Evolutionary conservation across 805 yeast genomes (phyloP), one percentile per base, ranked within the genome.

Genomic region (Monosporozyma yasuniensis): DNA sequence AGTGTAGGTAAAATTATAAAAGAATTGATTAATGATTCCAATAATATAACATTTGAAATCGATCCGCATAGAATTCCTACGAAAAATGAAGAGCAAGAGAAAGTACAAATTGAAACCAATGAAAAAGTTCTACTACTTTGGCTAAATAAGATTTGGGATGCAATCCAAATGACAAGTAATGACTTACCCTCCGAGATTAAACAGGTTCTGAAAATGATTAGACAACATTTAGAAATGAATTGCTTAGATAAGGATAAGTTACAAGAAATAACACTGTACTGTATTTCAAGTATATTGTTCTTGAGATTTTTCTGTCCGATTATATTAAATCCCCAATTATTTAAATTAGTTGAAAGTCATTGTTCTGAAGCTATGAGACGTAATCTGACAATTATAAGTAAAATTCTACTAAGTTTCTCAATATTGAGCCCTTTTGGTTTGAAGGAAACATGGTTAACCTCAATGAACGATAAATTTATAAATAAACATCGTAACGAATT

Each of bases 231-330:
- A 22, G 95, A 84, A 56, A 63, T 79, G 12, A 55, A 60, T 39
- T 77, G 78, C 10, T 79, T 82, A 1, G 72, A 69, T 12, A 84
- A 81, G 10, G 50, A 54, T 58, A 46, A 50, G 0, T 16, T 39
- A 39, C 42, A 39, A 30, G 69, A 66, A 5, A 61, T 71, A 9
- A 76, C 88, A 0, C 70, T 84, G 51, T 84, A 89, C 60, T 85
- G 95, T 46, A 69, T 90, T 30, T 78, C 93, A 19, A 89, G 96
- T 0, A 86, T 93, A 59, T 69, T 91, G 11, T 93, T 91, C 63
- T 68, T 91, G 52, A 72, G 96, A 52, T 87, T 83, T 65, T 77
- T 89, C 55, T 89, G 96, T 59, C 98, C 99, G 0, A 96, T 96
- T 0, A 77, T 91, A 27, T 68, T 93, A 61, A 90, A 88, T 59